phyloP scores from a whole-genome alignment of 2,329 filamentous ascomycete genomes.

The Pseudogymnoascus sp. region DNA sequence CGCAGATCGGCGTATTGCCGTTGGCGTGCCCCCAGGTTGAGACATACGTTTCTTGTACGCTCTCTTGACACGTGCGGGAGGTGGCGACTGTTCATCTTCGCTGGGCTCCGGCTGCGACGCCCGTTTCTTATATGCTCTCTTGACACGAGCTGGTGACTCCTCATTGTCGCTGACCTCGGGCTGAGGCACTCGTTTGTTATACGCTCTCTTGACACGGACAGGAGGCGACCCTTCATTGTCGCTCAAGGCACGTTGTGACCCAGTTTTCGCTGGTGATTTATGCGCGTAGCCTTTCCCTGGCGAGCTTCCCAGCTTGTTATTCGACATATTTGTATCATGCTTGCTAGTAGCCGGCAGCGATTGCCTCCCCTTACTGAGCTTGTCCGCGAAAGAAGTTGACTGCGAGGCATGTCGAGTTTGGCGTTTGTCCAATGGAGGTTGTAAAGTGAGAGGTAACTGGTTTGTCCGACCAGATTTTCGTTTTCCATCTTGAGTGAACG shows the following conservation, averaged over 20 bases:
- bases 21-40: conserved; percentile 17
- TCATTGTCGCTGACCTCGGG: conserved; percentile 23
- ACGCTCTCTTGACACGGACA: conserved; percentile 13
- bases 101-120: conserved; percentile 16
- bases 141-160: conserved; percentile 18
- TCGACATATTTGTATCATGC: background rate
- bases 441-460: conserved; percentile 42
- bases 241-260: background rate
- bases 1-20: conserved; percentile 19
- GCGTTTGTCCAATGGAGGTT: conserved; percentile 41
- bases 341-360: background rate
- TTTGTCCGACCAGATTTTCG: conserved; percentile 60
- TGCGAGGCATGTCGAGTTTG: conserved; percentile 40
- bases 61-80: conserved; percentile 13
- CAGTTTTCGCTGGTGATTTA: background rate
- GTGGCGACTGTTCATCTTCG: conserved; percentile 3
- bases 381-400: conserved; percentile 18
- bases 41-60: conserved; percentile 2
- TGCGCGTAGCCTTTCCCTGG: background rate
- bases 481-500: conserved; percentile 66
- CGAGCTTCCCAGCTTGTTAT: conserved; percentile 3
- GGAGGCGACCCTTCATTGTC: background rate
- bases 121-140: background rate
- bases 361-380: background rate
- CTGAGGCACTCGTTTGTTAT: conserved; percentile 14